phyloP scores from a whole-genome alignment of 2,329 filamentous ascomycete species.

The Neonectria hederae region DNA sequence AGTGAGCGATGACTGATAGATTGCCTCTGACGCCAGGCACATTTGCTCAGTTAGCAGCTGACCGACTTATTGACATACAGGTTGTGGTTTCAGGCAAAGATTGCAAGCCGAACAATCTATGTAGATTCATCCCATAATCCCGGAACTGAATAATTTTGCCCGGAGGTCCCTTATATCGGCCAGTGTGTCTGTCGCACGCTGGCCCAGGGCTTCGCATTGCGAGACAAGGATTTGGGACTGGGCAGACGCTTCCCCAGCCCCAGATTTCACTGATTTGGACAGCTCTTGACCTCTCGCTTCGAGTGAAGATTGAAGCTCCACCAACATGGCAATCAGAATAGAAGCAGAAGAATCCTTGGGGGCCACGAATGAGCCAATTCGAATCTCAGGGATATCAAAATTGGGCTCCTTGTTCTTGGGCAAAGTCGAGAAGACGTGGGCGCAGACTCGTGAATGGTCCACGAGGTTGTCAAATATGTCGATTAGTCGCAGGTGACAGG shows the following conservation, averaged over 20 bases:
- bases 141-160: constrained; percentile 4
- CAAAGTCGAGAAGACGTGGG: constrained; percentile 40
- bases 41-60: neutral
- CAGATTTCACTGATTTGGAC: constrained; percentile 13
- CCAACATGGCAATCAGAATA: constrained; percentile 46
- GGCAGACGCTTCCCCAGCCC: constrained; percentile 19
- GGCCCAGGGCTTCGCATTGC: constrained; percentile 42
- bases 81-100: neutral
- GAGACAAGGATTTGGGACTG: constrained; percentile 36
- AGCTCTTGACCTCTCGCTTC: constrained; percentile 29
- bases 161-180: constrained; percentile 25
- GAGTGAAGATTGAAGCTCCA: constrained; percentile 45
- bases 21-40: neutral
- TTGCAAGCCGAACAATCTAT: neutral
- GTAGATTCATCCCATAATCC: neutral
- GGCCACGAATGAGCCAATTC: constrained; percentile 52
- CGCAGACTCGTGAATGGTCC: constrained; percentile 46
- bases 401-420: constrained; percentile 43
- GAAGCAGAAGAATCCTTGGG: constrained; percentile 46
- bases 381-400: constrained; percentile 52
- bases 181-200: constrained; percentile 33
- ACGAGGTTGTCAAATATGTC: constrained; percentile 50
- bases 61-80: neutral
- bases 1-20: neutral
- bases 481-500: constrained; percentile 50